Evolutionary conservation across 257 asterid genomes (phyloP), one percentile per base, ranked within the genome.

Genomic region (Buddleja alternifolia): DNA sequence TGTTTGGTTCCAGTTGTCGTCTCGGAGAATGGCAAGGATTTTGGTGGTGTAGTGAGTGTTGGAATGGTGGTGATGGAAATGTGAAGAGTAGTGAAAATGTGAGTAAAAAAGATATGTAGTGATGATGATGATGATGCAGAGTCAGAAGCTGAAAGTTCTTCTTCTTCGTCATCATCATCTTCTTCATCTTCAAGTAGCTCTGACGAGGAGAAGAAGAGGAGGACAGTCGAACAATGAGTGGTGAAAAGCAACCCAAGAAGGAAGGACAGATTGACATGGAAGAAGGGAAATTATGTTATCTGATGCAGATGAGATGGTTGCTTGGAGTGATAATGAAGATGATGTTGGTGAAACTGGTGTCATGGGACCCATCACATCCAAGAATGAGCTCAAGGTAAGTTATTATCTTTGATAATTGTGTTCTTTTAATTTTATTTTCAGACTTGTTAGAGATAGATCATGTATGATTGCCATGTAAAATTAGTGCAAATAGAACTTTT

Each of bases 231-330:
- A 68, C 4, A 60, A 19, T 19, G 29, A 65, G 47, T 53, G 71
- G 79, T 64, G 63, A 59, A 42, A 67, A 67, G 76, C 71, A 65
- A 70, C 53, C 15, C 20, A 63, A 48, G 46, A 67, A 52, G 7
- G 63, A 45, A 44, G 53, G 21, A 25, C 51, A 29, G 58, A 53
- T 58, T 39, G 88, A 78, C 7, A 45, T 69, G 51, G 93, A 89
- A 82, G 95, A 86, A 73, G 98, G 97, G 97, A 88, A 73, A 93
- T 88, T 55, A 11, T 75, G 76, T 52, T 46, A 37, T 77, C 89
- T 60, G 95, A 80, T 44, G 77, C 59, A 2, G 90, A 87, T 42
- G 89, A 82, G 79, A 82, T 85, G 86, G 80, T 84, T 70, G 83
- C 78, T 34, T 89, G 95, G 95, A 82, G 88, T 74, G 94, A 79